phyloP scores from a whole-genome alignment of 805 yeast genomes.

The Pichia pseudocactophila region DNA sequence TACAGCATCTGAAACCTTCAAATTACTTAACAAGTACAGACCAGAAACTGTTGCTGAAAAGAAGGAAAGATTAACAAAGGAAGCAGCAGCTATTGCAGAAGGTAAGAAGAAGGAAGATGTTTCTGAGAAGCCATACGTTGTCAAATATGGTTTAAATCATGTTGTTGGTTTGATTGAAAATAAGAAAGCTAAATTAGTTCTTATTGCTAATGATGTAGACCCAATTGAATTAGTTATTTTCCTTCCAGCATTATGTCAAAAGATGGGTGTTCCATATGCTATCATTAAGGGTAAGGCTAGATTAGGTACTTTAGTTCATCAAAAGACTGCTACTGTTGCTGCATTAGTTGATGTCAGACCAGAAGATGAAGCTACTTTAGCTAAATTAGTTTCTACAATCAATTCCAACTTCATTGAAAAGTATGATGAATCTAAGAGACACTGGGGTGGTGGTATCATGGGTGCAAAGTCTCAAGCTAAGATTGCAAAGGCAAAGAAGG shows the following conservation, averaged over 20 bases:
- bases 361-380: constrained; percentile 92
- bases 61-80: constrained; percentile 98
- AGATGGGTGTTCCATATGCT: constrained; percentile 99
- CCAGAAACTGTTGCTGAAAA: constrained; percentile 96
- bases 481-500: constrained; percentile 66
- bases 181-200: constrained; percentile 96
- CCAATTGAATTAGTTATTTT: constrained; percentile 96
- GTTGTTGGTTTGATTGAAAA: constrained; percentile 94
- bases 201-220: constrained; percentile 98
- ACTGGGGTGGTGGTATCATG: constrained; percentile 99
- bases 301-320: constrained; percentile 94
- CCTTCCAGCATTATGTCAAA: constrained; percentile 98
- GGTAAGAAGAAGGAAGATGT: constrained; percentile 96
- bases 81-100: constrained; percentile 97
- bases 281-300: constrained; percentile 98
- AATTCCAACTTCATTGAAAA: constrained; percentile 89
- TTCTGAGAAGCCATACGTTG: constrained; percentile 92
- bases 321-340: constrained; percentile 95
- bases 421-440: constrained; percentile 93
- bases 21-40: constrained; percentile 97
- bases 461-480: constrained; percentile 90
- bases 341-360: constrained; percentile 92
- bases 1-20: constrained; percentile 96
- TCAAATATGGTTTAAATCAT: constrained; percentile 98
- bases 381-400: constrained; percentile 86